A percentile compares a stretch with the other conserved stretches of the same genome.
phyloP scores from a whole-genome alignment of 2,329 filamentous ascomycete species.

The Cryphonectria carpinicola region DNA sequence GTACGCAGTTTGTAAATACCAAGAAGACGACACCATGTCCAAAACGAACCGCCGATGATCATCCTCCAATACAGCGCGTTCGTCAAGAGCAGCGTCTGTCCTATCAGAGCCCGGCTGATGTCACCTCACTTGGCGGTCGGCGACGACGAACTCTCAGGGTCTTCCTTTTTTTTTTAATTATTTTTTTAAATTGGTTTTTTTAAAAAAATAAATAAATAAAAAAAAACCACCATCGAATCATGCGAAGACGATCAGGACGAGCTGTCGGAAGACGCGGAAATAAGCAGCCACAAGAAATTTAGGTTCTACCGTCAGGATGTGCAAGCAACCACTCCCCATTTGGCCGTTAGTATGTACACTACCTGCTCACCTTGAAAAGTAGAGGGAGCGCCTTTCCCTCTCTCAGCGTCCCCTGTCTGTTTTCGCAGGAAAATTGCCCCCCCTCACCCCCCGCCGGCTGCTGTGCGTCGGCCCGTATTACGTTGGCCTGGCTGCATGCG shows the following conservation, averaged over 20 bases:
- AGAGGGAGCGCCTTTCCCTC: not conserved
- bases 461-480: slow-evolving; percentile 1
- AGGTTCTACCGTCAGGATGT: not conserved
- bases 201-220: no score
- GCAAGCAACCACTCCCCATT: not conserved
- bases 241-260: not conserved
- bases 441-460: not conserved
- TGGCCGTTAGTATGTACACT: not conserved
- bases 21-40: not conserved
- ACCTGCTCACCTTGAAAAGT: not conserved
- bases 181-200: no score
- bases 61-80: not conserved
- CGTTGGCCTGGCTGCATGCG: slow-evolving; percentile 1
- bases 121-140: not conserved
- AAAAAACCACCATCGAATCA: no score
- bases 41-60: not conserved
- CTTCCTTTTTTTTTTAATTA: not conserved
- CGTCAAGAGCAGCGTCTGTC: not conserved
- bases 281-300: not conserved
- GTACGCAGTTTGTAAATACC: no score
- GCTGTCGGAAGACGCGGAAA: slow-evolving; percentile 6
- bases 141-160: not conserved
- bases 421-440: not conserved
- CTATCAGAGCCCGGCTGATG: not conserved
- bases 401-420: no score